Evolutionary conservation across 345 rosid genomes (phyloP).

Genomic region (Citrus sinensis): DNA sequence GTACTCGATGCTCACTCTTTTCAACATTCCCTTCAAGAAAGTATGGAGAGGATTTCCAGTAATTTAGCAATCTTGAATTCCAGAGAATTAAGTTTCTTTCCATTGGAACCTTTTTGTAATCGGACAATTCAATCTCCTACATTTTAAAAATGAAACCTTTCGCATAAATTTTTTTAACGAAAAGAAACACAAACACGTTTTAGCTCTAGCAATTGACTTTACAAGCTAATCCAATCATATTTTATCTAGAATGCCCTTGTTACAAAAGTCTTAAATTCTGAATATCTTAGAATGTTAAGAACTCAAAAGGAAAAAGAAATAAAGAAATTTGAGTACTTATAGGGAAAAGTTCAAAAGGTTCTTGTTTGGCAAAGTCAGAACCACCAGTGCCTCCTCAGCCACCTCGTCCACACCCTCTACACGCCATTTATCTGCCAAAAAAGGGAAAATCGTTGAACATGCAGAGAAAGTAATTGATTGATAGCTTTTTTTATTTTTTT

Average conservation of each 20-base stretch:
- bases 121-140: slow-evolving; percentile 47
- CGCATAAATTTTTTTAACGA: neutral
- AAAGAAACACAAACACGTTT: neutral
- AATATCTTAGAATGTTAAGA: neutral
- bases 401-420: slow-evolving; percentile 38
- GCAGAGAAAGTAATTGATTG: neutral
- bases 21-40: slow-evolving; percentile 36
- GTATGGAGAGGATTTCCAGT: slow-evolving; percentile 53
- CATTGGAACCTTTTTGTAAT: slow-evolving; percentile 27
- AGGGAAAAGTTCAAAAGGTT: slow-evolving; percentile 51
- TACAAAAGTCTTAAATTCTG: neutral
- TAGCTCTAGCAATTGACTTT: neutral
- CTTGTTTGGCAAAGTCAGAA: slow-evolving; percentile 23
- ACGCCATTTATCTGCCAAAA: slow-evolving; percentile 32
- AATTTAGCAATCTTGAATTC: slow-evolving; percentile 36
- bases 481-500: neutral
- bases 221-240: neutral
- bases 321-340: slow-evolving; percentile 19
- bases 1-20: slow-evolving; percentile 27
- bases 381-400: slow-evolving; percentile 28
- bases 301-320: neutral
- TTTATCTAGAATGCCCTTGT: neutral
- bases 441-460: neutral
- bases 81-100: slow-evolving; percentile 28
- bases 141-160: neutral